phyloP scores from a whole-genome alignment of 2,329 filamentous ascomycete species.

The Hypocreales sp. region DNA sequence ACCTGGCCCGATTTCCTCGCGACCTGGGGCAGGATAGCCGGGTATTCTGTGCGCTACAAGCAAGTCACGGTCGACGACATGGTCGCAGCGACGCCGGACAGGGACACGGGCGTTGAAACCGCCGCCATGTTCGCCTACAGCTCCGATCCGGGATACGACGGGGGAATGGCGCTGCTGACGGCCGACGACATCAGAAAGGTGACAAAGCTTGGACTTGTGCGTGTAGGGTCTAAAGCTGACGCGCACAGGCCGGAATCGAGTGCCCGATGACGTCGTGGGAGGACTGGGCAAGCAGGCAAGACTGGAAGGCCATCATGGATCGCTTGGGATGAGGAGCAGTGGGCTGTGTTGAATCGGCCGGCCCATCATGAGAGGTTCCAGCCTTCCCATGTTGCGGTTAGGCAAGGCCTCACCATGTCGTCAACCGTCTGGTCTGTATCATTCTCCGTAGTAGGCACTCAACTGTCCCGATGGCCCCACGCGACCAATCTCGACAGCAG shows the following conservation, averaged over 20 bases:
- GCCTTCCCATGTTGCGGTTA: no score
- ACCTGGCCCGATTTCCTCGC: constrained; percentile 29
- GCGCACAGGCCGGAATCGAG: constrained; percentile 24
- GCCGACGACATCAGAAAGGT: constrained; percentile 28
- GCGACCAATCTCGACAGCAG: no score
- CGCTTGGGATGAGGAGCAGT: background rate
- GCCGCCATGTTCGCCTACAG: constrained; percentile 30
- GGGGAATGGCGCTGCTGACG: constrained; percentile 24
- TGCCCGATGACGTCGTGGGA: constrained; percentile 24
- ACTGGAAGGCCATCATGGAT: constrained; percentile 13
- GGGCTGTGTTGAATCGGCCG: no score
- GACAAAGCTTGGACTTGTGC: no score
- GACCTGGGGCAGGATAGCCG: constrained; percentile 23
- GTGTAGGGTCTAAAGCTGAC: no score
- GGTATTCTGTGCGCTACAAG: constrained; percentile 18
- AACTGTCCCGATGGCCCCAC: no score
- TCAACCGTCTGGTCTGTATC: no score
- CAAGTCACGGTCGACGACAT: constrained; percentile 25
- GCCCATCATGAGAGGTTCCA: no score
- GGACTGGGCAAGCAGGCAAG: constrained; percentile 18
- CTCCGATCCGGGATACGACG: constrained; percentile 32
- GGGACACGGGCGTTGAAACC: constrained; percentile 25
- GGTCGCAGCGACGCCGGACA: constrained; percentile 19
- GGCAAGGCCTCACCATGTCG: no score
- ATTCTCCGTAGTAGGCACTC: no score